Evolutionary conservation across 306 rosid genomes (phyloP).

Genomic region (Sesbania bispinosa): DNA sequence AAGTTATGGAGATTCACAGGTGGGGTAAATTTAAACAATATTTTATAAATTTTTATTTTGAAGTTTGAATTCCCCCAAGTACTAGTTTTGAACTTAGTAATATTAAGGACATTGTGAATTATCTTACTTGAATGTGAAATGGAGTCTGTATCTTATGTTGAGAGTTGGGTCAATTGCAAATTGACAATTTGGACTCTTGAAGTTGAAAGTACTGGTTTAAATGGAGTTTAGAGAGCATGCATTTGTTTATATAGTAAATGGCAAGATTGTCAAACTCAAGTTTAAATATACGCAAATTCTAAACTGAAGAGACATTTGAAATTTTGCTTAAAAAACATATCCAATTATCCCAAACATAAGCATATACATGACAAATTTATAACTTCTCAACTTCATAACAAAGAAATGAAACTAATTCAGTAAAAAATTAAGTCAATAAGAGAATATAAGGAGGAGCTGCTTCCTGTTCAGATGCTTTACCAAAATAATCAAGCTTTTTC

Average conservation of each 20-base stretch:
- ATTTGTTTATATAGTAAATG: not conserved
- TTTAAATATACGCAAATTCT: not conserved
- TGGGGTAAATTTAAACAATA: constrained; percentile 8
- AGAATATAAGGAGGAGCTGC: not conserved
- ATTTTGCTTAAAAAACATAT: not conserved
- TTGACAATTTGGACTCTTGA: not conserved
- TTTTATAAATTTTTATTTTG: not conserved
- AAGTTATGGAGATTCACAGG: constrained; percentile 98
- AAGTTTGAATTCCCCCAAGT: not conserved
- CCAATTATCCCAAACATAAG: not conserved
- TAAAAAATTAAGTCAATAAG: not conserved
- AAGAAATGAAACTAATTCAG: not conserved
- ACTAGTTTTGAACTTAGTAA: constrained; percentile 17
- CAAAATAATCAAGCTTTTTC: not conserved
- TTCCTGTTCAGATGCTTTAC: not conserved
- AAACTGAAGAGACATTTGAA: not conserved
- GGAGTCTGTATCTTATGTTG: not conserved
- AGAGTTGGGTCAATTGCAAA: constrained; percentile 1
- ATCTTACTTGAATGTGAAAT: not conserved
- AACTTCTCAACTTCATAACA: not conserved
- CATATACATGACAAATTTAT: not conserved
- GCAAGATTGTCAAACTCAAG: not conserved
- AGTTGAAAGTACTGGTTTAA: not conserved
- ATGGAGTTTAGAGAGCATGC: not conserved
- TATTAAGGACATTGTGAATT: not conserved